These are phyloP conservation scores for Angomonas deanei DNA, from an alignment of 208 protist genomes.

Conservation along the genomic window DNA sequence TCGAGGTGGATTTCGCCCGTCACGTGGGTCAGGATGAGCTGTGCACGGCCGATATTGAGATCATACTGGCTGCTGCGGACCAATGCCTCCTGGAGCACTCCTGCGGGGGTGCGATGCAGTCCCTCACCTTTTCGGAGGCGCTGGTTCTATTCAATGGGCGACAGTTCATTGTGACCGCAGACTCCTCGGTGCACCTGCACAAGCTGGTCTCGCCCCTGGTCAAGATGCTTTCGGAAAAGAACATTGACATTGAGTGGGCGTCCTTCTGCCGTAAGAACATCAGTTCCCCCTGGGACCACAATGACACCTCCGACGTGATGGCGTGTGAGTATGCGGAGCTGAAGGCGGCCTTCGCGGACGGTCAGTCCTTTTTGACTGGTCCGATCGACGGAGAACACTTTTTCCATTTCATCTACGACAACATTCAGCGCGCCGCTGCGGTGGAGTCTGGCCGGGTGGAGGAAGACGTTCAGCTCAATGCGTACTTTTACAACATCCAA, in stretches of 20 bases:
- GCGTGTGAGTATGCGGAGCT: constrained; percentile 84
- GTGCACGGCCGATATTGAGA: constrained; percentile 29
- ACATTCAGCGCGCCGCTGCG: constrained; percentile 22
- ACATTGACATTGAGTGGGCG: constrained; percentile 63
- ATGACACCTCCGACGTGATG: constrained; percentile 78
- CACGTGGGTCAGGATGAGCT: constrained; percentile 12
- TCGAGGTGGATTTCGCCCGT: constrained; percentile 73
- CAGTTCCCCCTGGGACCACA: constrained; percentile 53
- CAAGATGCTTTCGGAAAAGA: constrained; percentile 21
- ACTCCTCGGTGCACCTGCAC: constrained; percentile 66
- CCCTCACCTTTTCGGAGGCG: constrained; percentile 43
- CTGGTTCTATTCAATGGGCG: constrained; percentile 38
- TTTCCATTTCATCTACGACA: constrained; percentile 85
- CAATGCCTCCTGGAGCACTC: constrained; percentile 27
- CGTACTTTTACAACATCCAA: constrained; percentile 68
- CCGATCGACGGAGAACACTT: constrained; percentile 84
- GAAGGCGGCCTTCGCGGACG: constrained; percentile 67
- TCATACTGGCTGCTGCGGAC: constrained; percentile 28
- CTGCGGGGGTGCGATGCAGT: constrained; percentile 18
- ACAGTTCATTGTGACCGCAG: constrained; percentile 45
- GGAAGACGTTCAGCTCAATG: constrained; percentile 72
- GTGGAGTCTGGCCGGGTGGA: constrained; percentile 17
- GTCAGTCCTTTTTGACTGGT: constrained; percentile 73
- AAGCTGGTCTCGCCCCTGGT: constrained; percentile 38
- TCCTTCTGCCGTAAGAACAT: constrained; percentile 82